Base-by-base conservation (phyloP, 179 eudicot species). In the Amaranthus tricolor region DNA sequence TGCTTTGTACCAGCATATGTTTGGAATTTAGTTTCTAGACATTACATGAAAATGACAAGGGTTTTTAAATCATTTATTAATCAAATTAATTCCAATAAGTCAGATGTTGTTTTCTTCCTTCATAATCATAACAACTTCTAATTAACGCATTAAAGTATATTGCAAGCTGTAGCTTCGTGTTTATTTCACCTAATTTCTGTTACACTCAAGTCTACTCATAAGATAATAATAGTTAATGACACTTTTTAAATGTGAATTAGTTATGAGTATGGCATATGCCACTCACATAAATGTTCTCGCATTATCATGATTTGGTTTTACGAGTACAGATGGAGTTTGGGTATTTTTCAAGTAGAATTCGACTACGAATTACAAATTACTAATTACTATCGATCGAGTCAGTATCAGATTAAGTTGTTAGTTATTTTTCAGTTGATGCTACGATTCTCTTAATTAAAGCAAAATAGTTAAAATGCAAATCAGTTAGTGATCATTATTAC, bases 131-230 rank as follows among this genome's bases (percentile, higher is more conserved):
- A 80, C 48, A 62, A 69, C 70, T 0, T 73, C 21, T 65, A 11
- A 60, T 72, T 63, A 48, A 31, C 11, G 40, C 40, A 31, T 61
- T 49, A 31, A 50, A 70, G 43, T 51, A 59, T 31, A 49, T 76
- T 49, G 61, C 59, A 70, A 71, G 74, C 71, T 71, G 65, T 70
- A 61, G 54, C 62, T 21, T 31, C 40, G 76, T 80, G 75, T 62
- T 70, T 21, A 31, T 58, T 63, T 73, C 57, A 62, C 80, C 83
- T 73, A 81, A 77, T 81, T 71, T 70, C 53, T 81, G 78, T 81
- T 71, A 77, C 49, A 52, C 49, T 73, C 73, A 66, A 78, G 51
- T 62, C 56, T 76, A 51, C 47, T 68, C 45, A 52, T 78, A 59
- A 19, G 0, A 64, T 1, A 31, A 31, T 31, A 31, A 31, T 31